Conservation (phyloP, 768 basidiomycete species). For the Psilocybe cyanescens region DNA sequence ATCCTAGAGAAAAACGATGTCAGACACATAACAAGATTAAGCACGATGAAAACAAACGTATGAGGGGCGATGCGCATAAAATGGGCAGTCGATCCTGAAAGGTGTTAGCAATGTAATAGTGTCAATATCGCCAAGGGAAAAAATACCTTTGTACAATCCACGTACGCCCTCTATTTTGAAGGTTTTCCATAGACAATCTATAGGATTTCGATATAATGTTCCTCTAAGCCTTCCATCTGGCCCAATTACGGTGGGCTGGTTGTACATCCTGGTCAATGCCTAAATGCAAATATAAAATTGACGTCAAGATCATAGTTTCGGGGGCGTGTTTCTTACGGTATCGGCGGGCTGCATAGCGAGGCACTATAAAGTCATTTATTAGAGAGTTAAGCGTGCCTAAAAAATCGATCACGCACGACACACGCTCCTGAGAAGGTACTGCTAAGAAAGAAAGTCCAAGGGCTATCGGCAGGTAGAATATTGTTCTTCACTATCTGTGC, state of each 20-base stretch:
- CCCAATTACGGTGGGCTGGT: slow-evolving; percentile 80
- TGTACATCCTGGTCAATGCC: slow-evolving; percentile 94
- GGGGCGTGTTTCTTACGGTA: slow-evolving; percentile 47
- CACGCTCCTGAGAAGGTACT: slow-evolving; percentile 90
- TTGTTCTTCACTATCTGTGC: slow-evolving; percentile 70
- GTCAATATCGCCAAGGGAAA: slow-evolving; percentile 1
- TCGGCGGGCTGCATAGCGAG: slow-evolving; percentile 95
- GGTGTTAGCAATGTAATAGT: neutral
- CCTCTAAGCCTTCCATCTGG: slow-evolving; percentile 77
- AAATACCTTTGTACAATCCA: slow-evolving; percentile 93
- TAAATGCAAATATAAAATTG: slow-evolving; percentile 28
- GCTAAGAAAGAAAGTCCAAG: slow-evolving; percentile 87
- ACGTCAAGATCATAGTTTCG: neutral
- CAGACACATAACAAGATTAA: neutral
- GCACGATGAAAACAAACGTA: slow-evolving; percentile 56
- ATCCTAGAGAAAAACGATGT: slow-evolving; percentile 51
- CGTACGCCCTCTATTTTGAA: slow-evolving; percentile 84
- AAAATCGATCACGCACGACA: slow-evolving; percentile 64
- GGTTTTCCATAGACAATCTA: slow-evolving; percentile 98
- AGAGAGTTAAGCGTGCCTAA: neutral
- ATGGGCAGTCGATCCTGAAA: slow-evolving; percentile 87
- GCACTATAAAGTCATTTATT: slow-evolving; percentile 48
- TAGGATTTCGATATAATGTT: slow-evolving; percentile 84
- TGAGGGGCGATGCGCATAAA: slow-evolving; percentile 92
- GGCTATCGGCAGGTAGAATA: slow-evolving; percentile 74